Conservation (phyloP, 805 yeast species). For the Starmerella lactis-condensi region DNA sequence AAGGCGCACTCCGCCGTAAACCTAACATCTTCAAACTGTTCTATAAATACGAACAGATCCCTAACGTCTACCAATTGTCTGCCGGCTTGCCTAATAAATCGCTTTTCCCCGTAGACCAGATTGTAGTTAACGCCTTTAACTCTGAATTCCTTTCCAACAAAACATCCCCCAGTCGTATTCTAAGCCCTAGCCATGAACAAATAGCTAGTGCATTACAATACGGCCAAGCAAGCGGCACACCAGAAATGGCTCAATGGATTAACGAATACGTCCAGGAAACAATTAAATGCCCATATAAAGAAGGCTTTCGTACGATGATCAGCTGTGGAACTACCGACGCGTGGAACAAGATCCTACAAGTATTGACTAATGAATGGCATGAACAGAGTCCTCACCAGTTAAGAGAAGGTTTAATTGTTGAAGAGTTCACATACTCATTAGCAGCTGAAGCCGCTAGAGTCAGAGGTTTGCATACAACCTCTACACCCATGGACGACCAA, state of each 20-base stretch:
- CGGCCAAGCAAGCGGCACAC: conserved; percentile 69
- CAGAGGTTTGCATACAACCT: conserved; percentile 41
- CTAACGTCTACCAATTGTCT: conserved; percentile 15
- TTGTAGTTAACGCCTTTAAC: conserved; percentile 10
- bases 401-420: conserved; percentile 55
- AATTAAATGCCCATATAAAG: conserved; percentile 13
- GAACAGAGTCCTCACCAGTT: conserved; percentile 9
- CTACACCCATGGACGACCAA: conserved; percentile 45
- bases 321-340: conserved; percentile 19
- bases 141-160: conserved; percentile 3
- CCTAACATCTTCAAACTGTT: conserved; percentile 17
- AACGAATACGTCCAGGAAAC: conserved; percentile 34
- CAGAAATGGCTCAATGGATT: conserved; percentile 48
- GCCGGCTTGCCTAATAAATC: conserved; percentile 17
- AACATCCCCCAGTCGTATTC: conserved; percentile 1
- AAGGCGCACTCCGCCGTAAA: conserved; percentile 14
- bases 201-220: conserved; percentile 73
- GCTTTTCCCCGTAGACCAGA: conserved; percentile 14
- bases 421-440: conserved; percentile 57
- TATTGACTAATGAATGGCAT: conserved; percentile 16
- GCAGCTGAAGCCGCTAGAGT: conserved; percentile 54
- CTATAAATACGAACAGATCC: conserved; percentile 16
- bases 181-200: conserved; percentile 6
- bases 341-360: conserved; percentile 16
- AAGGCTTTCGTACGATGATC: conserved; percentile 14